Evolutionary conservation across 2,329 filamentous ascomycete species (phyloP).

Genomic region (Trichoderma sp.): DNA sequence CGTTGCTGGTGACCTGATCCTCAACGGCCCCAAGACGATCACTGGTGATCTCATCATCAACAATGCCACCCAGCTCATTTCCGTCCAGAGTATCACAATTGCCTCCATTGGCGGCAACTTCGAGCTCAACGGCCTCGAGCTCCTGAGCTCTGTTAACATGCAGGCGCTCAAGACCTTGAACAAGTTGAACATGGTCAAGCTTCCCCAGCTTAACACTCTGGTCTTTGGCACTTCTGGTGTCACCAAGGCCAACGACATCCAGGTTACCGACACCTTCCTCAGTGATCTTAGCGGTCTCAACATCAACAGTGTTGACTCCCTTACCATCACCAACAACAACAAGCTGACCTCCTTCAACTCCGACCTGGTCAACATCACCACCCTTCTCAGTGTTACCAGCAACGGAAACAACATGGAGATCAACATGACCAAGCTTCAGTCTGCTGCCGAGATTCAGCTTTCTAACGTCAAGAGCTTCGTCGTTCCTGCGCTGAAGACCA

Average conservation of each 20-base stretch:
- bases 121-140: constrained; percentile 66
- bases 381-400: constrained; percentile 70
- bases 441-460: constrained; percentile 54
- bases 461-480: constrained; percentile 74
- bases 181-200: constrained; percentile 69
- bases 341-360: constrained; percentile 75
- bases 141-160: constrained; percentile 69
- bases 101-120: constrained; percentile 69
- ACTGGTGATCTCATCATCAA: constrained; percentile 62
- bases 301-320: constrained; percentile 67
- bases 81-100: constrained; percentile 63
- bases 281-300: constrained; percentile 78
- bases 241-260: constrained; percentile 65
- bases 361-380: constrained; percentile 73
- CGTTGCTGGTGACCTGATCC: constrained; percentile 57
- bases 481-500: constrained; percentile 69
- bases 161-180: constrained; percentile 64
- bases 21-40: constrained; percentile 62
- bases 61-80: constrained; percentile 59
- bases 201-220: constrained; percentile 59
- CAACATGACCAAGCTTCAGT: constrained; percentile 74
- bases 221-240: constrained; percentile 58
- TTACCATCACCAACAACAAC: constrained; percentile 90
- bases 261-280: constrained; percentile 85
- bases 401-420: constrained; percentile 75